These are phyloP conservation scores for Ganoderma lingzhi DNA, from an alignment of 1,284 basidiomycete genomes.

Conservation along the genomic window DNA sequence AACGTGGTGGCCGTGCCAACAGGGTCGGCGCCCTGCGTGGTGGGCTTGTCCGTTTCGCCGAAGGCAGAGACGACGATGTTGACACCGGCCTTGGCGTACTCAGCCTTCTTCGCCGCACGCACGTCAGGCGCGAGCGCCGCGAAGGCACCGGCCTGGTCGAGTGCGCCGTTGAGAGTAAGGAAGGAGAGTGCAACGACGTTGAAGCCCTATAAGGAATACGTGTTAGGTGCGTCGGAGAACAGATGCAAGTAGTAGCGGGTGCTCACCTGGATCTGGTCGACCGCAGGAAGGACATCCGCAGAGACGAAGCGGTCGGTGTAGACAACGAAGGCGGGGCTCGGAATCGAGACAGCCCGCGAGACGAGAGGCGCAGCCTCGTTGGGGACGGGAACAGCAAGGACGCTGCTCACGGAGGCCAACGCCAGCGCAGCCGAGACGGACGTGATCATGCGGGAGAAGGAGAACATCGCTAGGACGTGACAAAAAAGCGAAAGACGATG, in stretches of 20 bases:
- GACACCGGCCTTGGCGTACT: slow-evolving; percentile 55
- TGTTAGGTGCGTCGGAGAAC: not conserved
- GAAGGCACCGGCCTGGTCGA: slow-evolving; percentile 26
- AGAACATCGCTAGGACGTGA: slow-evolving; percentile 30
- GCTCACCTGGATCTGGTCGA: slow-evolving; percentile 18
- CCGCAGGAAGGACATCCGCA: slow-evolving; percentile 27
- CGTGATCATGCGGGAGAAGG: slow-evolving; percentile 30
- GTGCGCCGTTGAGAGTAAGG: slow-evolving; percentile 24
- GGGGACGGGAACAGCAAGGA: slow-evolving; percentile 23
- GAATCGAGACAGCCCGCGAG: slow-evolving; percentile 15
- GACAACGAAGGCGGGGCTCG: slow-evolving; percentile 31
- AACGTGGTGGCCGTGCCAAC: slow-evolving; percentile 52
- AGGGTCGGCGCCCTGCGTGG: slow-evolving; percentile 50
- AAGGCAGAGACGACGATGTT: slow-evolving; percentile 59
- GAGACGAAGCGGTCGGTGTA: slow-evolving; percentile 28
- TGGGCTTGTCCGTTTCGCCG: slow-evolving; percentile 60
- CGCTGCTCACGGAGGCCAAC: slow-evolving; percentile 29
- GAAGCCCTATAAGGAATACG: slow-evolving; percentile 15
- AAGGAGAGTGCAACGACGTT: slow-evolving; percentile 32
- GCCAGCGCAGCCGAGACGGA: slow-evolving; percentile 31
- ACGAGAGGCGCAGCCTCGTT: slow-evolving; percentile 15
- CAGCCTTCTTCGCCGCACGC: slow-evolving; percentile 46
- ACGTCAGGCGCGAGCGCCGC: slow-evolving; percentile 29
- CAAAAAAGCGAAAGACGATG: slow-evolving; percentile 16
- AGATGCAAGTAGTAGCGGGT: not conserved